These are phyloP conservation scores for Lodderomyces jiufengensis DNA, from an alignment of 1,139 yeast species.

Conservation along the genomic window DNA sequence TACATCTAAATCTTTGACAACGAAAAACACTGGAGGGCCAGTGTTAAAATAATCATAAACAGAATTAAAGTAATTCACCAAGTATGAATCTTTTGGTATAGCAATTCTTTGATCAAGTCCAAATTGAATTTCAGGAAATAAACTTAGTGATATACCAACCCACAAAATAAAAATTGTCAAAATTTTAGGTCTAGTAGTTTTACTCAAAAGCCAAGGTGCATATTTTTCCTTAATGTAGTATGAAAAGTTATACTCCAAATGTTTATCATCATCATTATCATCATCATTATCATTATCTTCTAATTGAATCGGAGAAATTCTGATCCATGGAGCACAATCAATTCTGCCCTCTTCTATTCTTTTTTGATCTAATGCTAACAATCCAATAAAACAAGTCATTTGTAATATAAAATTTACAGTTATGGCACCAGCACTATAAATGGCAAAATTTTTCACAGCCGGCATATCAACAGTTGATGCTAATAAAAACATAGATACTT, in stretches of 20 bases:
- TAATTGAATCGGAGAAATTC: constrained; percentile 14
- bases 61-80: constrained; percentile 76
- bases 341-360: constrained; percentile 57
- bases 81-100: constrained; percentile 75
- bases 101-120: constrained; percentile 92
- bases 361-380: constrained; percentile 64
- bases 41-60: constrained; percentile 69
- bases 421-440: constrained; percentile 86
- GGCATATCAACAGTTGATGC: constrained; percentile 91
- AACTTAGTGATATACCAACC: constrained; percentile 64
- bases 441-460: constrained; percentile 89
- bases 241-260: constrained; percentile 26
- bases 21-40: constrained; percentile 91
- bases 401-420: constrained; percentile 73
- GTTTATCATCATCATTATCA: constrained; percentile 7
- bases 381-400: constrained; percentile 74
- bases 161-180: constrained; percentile 54
- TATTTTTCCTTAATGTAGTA: constrained; percentile 22
- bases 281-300: constrained; percentile 13
- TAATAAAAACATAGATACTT: constrained; percentile 69
- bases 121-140: constrained; percentile 64
- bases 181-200: constrained; percentile 45
- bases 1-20: constrained; percentile 62
- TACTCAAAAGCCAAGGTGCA: constrained; percentile 55
- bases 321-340: constrained; percentile 57